Evolutionary conservation across 305 asterid species (phyloP), one percentile per base, ranked within the genome.

Genomic region (Rubia balearica): DNA sequence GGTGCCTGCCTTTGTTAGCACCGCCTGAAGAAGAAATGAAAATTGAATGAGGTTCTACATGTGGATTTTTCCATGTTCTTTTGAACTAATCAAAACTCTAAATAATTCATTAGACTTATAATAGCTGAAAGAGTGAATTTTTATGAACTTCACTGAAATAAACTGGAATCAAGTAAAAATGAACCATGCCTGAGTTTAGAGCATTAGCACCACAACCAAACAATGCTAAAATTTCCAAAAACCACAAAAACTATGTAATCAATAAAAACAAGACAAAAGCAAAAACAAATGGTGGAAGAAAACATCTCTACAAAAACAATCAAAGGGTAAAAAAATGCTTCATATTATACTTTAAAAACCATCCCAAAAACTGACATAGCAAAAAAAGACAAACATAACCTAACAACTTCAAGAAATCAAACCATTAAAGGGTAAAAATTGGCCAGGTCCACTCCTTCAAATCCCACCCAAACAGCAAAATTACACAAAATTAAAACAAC

Each of bases 401-500:
- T 38, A 33, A 11, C 65, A 24, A 24, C 27, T 24, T 14, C 41
- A 55, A 6, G n/a, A 61, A 60, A 60, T 21, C 6, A 40, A 10
- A 30, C 11, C 68, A 61, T 16, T 5, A 7, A 0, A 53, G 60
- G 5, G 6, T 16, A 16, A 48, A 16, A 53, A 19, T 0, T 56
- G 62, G 30, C 27, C 27, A 12, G 33, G 43, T 33, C 36, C 13
- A 11, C 27, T 30, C 14, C 19, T 27, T 19, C 8, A 4, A 57
- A 36, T 66, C 68, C 70, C 60, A 73, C 61, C 77, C 56, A 51
- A 61, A 57, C 66, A 22, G 24, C 42, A 17, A n/a, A 71, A 49
- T 69, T 43, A 0, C 56, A 43, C 7, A 33, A 33, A 64, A 73
- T 7, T 16, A 45, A 63, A 43, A 42, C 5, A 4, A 17, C 5